Conservation (phyloP, 495 filamentous ascomycete genomes). For the Rusavskia elegans region DNA sequence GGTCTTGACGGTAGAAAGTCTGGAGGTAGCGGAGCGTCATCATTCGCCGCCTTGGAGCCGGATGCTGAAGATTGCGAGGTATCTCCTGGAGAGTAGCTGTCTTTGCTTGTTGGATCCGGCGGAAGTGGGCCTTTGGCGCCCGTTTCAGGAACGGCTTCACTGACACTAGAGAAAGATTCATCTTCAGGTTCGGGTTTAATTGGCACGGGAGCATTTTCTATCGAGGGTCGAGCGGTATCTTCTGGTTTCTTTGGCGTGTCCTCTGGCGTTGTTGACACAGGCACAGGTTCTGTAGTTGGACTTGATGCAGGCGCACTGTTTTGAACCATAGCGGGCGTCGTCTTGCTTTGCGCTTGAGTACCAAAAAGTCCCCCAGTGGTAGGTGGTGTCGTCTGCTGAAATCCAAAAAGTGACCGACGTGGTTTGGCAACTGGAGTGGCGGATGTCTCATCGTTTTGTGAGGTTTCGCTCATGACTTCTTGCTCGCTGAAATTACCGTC, state of each 20-base stretch:
- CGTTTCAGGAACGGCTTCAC: background rate
- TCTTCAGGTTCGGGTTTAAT: constrained; percentile 18
- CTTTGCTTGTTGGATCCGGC: constrained; percentile 61
- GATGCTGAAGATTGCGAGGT: constrained; percentile 42
- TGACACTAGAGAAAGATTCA: background rate
- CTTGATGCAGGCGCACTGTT: constrained; percentile 23
- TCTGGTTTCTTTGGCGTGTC: constrained; percentile 9
- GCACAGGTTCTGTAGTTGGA: constrained; percentile 19
- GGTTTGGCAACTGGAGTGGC: constrained; percentile 18
- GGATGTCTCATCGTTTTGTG: constrained; percentile 11
- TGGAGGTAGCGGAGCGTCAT: constrained; percentile 24
- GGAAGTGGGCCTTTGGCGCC: constrained; percentile 45
- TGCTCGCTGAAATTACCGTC: constrained; percentile 21
- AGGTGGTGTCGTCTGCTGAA: constrained; percentile 15
- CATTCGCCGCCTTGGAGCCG: constrained; percentile 26
- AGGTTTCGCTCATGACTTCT: constrained; percentile 17
- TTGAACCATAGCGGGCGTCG: constrained; percentile 18
- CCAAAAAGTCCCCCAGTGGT: constrained; percentile 21
- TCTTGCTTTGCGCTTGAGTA: constrained; percentile 16
- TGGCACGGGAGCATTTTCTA: constrained; percentile 8
- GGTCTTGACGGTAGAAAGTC: constrained; percentile 25
- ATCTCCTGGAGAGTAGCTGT: constrained; percentile 45
- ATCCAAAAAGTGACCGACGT: constrained; percentile 30
- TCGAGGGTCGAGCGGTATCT: constrained; percentile 4
- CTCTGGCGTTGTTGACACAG: constrained; percentile 10